Evolutionary conservation across 768 basidiomycete species (phyloP).

Genomic region (Lentinus tigrinus): DNA sequence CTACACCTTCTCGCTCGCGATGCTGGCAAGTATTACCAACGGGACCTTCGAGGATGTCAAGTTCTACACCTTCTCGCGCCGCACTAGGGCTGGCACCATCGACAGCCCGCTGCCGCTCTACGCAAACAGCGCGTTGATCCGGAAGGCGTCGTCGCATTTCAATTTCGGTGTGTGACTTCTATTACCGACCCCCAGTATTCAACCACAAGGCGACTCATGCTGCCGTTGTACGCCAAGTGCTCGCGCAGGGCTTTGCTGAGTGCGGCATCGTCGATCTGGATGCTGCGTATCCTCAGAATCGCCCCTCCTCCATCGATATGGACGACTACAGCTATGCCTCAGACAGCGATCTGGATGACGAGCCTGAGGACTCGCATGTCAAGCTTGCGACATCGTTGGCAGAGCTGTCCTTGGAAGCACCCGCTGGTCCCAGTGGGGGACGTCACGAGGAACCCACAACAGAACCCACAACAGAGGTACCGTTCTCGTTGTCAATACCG

Average conservation of each 20-base stretch:
- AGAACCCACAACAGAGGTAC: not conserved
- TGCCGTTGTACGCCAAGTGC: not conserved
- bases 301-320: not conserved
- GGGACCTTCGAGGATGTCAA: not conserved
- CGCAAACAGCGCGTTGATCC: not conserved
- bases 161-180: not conserved
- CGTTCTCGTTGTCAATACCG: not conserved
- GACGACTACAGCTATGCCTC: slow-evolving; percentile 5
- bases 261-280: not conserved
- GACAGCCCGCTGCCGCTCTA: not conserved
- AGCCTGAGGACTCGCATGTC: not conserved
- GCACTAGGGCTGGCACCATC: not conserved
- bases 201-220: not conserved
- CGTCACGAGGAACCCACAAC: not conserved
- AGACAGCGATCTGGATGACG: slow-evolving; percentile 9
- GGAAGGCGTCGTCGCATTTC: not conserved
- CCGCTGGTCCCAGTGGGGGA: not conserved
- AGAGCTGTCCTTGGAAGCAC: not conserved
- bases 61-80: not conserved
- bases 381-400: not conserved
- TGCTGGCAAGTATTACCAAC: too few species aligned
- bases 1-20: not conserved
- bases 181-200: not conserved
- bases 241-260: not conserved
- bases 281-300: not conserved